Conservation (phyloP, 768 basidiomycete species). For the Clavulina sp. region DNA sequence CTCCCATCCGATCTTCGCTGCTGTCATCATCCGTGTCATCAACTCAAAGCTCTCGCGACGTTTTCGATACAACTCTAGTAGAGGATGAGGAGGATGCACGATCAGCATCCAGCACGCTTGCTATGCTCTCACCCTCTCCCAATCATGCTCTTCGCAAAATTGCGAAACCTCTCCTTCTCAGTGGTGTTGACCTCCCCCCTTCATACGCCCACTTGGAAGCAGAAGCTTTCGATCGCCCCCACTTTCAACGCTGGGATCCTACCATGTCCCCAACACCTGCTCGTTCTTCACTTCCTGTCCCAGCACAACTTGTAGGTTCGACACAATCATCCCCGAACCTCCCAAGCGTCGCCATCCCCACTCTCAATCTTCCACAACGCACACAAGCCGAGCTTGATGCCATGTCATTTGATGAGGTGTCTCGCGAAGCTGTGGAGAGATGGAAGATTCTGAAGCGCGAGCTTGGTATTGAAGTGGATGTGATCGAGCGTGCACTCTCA, state of each 20-base stretch:
- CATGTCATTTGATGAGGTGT: slow-evolving; percentile 34
- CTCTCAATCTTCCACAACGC: too few relatives aligned
- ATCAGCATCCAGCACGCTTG: slow-evolving; percentile 48
- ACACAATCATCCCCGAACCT: neutral
- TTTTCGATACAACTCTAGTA: slow-evolving; percentile 3
- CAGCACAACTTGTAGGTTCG: neutral
- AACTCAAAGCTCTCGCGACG: neutral
- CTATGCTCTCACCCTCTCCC: slow-evolving; percentile 28
- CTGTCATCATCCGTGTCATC: slow-evolving; percentile 10
- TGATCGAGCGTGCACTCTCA: slow-evolving; percentile 60
- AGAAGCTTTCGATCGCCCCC: slow-evolving; percentile 31
- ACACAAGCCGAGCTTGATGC: slow-evolving; percentile 28
- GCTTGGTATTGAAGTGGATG: slow-evolving; percentile 55
- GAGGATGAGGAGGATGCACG: slow-evolving; percentile 30
- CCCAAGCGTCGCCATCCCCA: neutral
- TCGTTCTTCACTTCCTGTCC: too few relatives aligned
- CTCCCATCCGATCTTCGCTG: slow-evolving; percentile 13
- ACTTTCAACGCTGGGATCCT: slow-evolving; percentile 53
- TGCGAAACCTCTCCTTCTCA: slow-evolving; percentile 16
- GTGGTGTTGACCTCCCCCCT: slow-evolving; percentile 29
- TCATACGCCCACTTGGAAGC: slow-evolving; percentile 46
- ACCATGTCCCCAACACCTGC: slow-evolving; percentile 22
- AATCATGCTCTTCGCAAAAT: slow-evolving; percentile 52
- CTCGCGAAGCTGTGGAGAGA: slow-evolving; percentile 50
- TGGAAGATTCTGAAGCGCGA: slow-evolving; percentile 70